These are phyloP conservation scores for Lepidium didymum DNA, from an alignment of 345 rosid species.

Conservation along the genomic window DNA sequence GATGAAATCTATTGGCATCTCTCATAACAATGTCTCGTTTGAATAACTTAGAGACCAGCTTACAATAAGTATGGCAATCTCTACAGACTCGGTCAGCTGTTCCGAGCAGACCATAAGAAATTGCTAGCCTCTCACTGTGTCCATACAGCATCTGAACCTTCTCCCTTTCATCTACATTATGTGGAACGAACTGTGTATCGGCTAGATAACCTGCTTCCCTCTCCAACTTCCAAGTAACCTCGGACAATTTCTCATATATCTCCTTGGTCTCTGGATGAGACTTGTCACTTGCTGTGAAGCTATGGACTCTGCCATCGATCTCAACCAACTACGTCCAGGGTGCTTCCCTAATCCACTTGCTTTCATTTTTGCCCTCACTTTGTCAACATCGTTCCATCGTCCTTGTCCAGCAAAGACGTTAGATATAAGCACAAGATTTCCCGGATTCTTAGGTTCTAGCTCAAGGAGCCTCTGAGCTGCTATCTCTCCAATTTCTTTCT, in stretches of 20 bases:
- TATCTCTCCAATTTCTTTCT: slow-evolving; percentile 57
- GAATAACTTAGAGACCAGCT: slow-evolving; percentile 57
- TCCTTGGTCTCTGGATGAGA: slow-evolving; percentile 56
- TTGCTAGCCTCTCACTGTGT: slow-evolving; percentile 81
- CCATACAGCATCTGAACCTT: slow-evolving; percentile 64
- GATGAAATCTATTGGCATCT: slow-evolving; percentile 90
- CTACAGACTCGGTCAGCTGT: slow-evolving; percentile 45
- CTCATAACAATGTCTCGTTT: slow-evolving; percentile 53
- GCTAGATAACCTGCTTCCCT: slow-evolving; percentile 65
- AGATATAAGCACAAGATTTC: slow-evolving; percentile 76
- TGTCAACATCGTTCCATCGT: slow-evolving; percentile 64
- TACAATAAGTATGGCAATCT: slow-evolving; percentile 79
- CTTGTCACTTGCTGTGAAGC: slow-evolving; percentile 72
- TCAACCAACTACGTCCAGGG: slow-evolving; percentile 94
- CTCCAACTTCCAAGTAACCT: slow-evolving; percentile 47
- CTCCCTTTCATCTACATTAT: slow-evolving; percentile 52
- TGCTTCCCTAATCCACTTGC: slow-evolving; percentile 62
- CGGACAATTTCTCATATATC: slow-evolving; percentile 46
- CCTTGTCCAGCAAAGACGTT: slow-evolving; percentile 68
- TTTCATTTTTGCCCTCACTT: slow-evolving; percentile 59
- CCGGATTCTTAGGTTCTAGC: slow-evolving; percentile 53
- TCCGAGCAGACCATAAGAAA: slow-evolving; percentile 57
- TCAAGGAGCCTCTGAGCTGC: slow-evolving; percentile 58
- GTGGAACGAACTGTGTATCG: slow-evolving; percentile 60
- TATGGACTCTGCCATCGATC: slow-evolving; percentile 53